Percentiles rank a stretch among this genome's conserved stretches.
phyloP scores from a whole-genome alignment of 768 basidiomycete species.

The Hypsizygus marmoreus region DNA sequence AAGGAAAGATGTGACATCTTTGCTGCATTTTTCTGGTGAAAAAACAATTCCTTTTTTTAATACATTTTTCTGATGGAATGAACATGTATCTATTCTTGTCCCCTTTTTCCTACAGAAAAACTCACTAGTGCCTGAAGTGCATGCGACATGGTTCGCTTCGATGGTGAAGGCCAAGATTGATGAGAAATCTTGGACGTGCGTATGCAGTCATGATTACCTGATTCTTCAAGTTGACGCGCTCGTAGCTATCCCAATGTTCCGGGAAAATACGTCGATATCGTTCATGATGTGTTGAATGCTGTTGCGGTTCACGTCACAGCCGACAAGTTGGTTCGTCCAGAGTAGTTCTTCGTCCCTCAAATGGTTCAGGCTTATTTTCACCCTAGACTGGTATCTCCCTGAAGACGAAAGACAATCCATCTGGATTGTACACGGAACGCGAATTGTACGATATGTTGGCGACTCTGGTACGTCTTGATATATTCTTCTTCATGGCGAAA shows the following conservation, averaged over 20 bases:
- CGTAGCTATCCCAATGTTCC: constrained; percentile 29
- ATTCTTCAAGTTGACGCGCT: neutral
- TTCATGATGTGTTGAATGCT: constrained; percentile 49
- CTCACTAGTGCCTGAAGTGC: no score
- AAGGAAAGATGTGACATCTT: no score
- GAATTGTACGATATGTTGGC: constrained; percentile 49
- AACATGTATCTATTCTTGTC: no score
- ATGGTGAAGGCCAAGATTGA: constrained; percentile 28
- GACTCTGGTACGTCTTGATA: constrained; percentile 27
- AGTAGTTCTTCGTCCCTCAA: neutral
- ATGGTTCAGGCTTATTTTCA: neutral
- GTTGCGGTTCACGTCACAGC: constrained; percentile 42
- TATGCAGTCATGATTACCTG: neutral
- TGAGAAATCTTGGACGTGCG: constrained; percentile 28
- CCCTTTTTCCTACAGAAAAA: no score
- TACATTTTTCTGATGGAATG: no score
- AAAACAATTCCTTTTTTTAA: no score
- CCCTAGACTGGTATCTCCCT: constrained; percentile 44
- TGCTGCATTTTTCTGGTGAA: no score
- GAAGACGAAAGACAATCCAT: constrained; percentile 46
- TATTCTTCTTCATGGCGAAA: neutral
- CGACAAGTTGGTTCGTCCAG: constrained; percentile 32
- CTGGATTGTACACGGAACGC: constrained; percentile 45
- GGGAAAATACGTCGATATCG: constrained; percentile 46
- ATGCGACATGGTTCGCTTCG: constrained; percentile 28